These are phyloP conservation scores for Aspergillus aculeatinus DNA, from an alignment of 2,329 filamentous ascomycete genomes.

Conservation along the genomic window DNA sequence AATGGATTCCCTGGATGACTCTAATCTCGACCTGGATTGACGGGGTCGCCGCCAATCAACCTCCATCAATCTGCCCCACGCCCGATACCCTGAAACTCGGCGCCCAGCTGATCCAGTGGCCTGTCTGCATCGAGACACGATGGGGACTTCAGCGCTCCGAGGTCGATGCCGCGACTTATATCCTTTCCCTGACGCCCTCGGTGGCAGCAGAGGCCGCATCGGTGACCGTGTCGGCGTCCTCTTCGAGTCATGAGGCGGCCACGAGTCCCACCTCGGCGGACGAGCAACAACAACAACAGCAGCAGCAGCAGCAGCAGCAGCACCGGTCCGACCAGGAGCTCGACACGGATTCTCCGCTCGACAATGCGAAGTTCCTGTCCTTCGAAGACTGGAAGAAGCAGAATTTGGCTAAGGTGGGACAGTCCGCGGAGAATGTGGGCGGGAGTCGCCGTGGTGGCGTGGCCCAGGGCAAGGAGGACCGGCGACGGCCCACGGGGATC, in stretches of 20 bases:
- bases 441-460: slow-evolving; percentile 53
- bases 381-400: slow-evolving; percentile 98
- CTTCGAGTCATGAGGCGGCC: too few species aligned
- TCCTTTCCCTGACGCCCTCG: background rate
- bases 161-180: background rate
- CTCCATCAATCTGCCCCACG: slow-evolving; percentile 22
- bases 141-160: slow-evolving; percentile 13
- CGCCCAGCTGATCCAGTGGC: slow-evolving; percentile 25
- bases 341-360: slow-evolving; percentile 65
- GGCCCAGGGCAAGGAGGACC: slow-evolving; percentile 44
- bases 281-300: background rate
- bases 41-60: slow-evolving; percentile 9
- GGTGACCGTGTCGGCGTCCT: background rate
- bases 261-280: background rate
- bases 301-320: background rate
- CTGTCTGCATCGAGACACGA: slow-evolving; percentile 27
- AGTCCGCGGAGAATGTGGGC: slow-evolving; percentile 68
- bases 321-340: slow-evolving; percentile 43
- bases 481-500: slow-evolving; percentile 53
- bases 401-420: slow-evolving; percentile 81
- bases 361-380: slow-evolving; percentile 83
- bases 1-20: slow-evolving; percentile 12
- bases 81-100: slow-evolving; percentile 18
- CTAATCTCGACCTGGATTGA: slow-evolving; percentile 14
- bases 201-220: background rate